phyloP scores from a whole-genome alignment of 495 filamentous ascomycete genomes.

The Clavariopsis aquatica region DNA sequence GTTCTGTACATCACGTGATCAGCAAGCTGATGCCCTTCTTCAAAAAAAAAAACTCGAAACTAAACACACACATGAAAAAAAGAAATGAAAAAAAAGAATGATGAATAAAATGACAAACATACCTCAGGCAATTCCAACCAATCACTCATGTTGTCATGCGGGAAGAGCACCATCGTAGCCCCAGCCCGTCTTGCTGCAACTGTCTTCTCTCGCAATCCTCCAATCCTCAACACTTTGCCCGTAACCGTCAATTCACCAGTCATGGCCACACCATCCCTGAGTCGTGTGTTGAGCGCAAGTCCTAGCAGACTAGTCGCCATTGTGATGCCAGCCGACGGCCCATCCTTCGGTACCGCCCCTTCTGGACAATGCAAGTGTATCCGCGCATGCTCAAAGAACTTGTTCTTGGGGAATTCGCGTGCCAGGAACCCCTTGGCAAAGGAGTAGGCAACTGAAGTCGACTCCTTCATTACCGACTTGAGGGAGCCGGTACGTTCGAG shows the following conservation, averaged over 20 bases:
- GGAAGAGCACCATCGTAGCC: constrained; percentile 94
- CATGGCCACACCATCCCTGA: constrained; percentile 93
- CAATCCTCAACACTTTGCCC: constrained; percentile 94
- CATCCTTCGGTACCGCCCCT: constrained; percentile 95
- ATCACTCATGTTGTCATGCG: constrained; percentile 88
- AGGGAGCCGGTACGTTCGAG: constrained; percentile 92
- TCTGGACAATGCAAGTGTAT: constrained; percentile 97
- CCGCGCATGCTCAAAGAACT: constrained; percentile 94
- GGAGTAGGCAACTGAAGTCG: constrained; percentile 88
- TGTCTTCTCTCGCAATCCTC: constrained; percentile 97
- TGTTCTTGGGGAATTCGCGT: constrained; percentile 78
- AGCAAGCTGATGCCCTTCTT: constrained; percentile 37
- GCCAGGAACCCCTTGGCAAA: constrained; percentile 91
- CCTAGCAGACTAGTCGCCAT: constrained; percentile 93
- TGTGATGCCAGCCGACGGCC: constrained; percentile 90
- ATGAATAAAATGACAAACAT: constrained; percentile 47
- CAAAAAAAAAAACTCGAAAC: neutral
- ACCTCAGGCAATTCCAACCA: constrained; percentile 98
- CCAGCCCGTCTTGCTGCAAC: constrained; percentile 93
- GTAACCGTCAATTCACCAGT: constrained; percentile 98
- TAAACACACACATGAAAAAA: neutral
- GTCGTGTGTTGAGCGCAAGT: constrained; percentile 71
- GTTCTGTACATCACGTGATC: constrained; percentile 62
- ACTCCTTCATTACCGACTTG: constrained; percentile 98
- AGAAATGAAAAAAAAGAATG: neutral